Percentiles rank a stretch among this genome's conserved stretches.
These are phyloP conservation scores for Mixia osmundae DNA, from an alignment of 1,284 basidiomycete species.

Conservation along the genomic window DNA sequence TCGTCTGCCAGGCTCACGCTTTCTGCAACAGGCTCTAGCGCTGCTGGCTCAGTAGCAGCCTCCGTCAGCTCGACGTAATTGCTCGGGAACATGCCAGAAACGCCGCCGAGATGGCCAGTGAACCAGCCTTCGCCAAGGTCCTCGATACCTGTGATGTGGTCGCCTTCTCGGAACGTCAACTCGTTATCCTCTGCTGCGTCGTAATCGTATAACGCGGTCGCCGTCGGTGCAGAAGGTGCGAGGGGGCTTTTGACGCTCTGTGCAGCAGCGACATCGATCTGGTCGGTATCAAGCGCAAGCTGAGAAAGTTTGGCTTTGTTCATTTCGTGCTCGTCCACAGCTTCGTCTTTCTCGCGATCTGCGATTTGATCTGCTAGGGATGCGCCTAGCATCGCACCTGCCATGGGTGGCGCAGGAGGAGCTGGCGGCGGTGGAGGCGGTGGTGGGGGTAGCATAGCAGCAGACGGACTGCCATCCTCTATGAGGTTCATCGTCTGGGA, in stretches of 20 bases:
- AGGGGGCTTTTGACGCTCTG: neutral
- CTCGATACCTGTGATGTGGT: constrained; percentile 55
- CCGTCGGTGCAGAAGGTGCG: constrained; percentile 20
- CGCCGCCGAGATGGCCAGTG: constrained; percentile 2
- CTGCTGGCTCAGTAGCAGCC: constrained; percentile 21
- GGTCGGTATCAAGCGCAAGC: constrained; percentile 6
- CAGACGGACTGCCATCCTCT: too few species aligned
- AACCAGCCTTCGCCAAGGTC: constrained; percentile 39
- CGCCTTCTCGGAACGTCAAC: constrained; percentile 51
- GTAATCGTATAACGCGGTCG: constrained; percentile 45
- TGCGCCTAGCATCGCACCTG: constrained; percentile 5
- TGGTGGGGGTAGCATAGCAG: neutral
- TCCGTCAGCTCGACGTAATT: constrained; percentile 55
- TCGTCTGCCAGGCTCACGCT: constrained; percentile 25
- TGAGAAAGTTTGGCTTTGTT: constrained; percentile 10
- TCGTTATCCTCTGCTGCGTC: constrained; percentile 66
- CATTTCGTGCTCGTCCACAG: constrained; percentile 6
- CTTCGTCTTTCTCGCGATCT: constrained; percentile 3
- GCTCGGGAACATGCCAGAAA: constrained; percentile 25
- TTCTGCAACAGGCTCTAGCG: constrained; percentile 24
- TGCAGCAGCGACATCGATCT: constrained; percentile 7
- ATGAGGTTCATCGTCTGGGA: too few species aligned
- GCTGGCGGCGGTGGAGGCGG: neutral
- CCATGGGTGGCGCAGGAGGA: neutral
- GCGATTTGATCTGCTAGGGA: constrained; percentile 4